Base-by-base conservation (phyloP, 2,329 filamentous ascomycete species). In the Alternaria angustiovoidea region DNA sequence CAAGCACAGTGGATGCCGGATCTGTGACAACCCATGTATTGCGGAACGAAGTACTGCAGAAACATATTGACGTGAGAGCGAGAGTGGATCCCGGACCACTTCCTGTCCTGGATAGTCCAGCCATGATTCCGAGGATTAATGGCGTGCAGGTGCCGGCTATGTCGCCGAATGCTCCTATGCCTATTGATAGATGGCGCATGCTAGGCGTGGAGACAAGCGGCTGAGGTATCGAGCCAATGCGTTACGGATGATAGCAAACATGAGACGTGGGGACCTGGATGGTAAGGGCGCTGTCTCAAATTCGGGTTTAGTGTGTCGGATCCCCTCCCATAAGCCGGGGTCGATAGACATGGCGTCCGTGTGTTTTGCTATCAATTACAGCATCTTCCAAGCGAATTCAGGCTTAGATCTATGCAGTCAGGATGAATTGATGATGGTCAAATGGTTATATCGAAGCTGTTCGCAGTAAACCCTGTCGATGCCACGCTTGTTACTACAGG, bases 21-120 rank as follows among this genome's bases (percentile, higher is more conserved):
- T 76, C 72, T 74, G 73, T 74, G 68, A 70, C 72, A 72, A 75
- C 71, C 69, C 72, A 72, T 75, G 69, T 73, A 74, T 71, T 73
- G 70, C 77, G 74, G 75, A 74, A 74, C 74, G 70, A 76, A 72
- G 75, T 77, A 76, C 73, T 77, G 71, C 72, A 76, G 71, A 69
- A 75, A 69, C 73, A 73, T 73, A 72, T 79, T 78, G 76, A 78
- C 76, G 73, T 79, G 75, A 78, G 74, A 68, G 71, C 64, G 55
- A 72, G 66, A 73, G 72, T 77, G 72, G 74, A 75, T 69, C 70
- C 68, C 68, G 67, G 65, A 60, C 73, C 68, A 73, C 71, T 68
- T 68, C 71, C 62, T 63, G 70, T 70, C 70, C 66, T 73, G 73
- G 73, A 70, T 75, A 69, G 75, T 68, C 62, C 68, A 61, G 66